Conservation (phyloP, 2,329 filamentous ascomycete species). For the Rutstroemia sydowiana region DNA sequence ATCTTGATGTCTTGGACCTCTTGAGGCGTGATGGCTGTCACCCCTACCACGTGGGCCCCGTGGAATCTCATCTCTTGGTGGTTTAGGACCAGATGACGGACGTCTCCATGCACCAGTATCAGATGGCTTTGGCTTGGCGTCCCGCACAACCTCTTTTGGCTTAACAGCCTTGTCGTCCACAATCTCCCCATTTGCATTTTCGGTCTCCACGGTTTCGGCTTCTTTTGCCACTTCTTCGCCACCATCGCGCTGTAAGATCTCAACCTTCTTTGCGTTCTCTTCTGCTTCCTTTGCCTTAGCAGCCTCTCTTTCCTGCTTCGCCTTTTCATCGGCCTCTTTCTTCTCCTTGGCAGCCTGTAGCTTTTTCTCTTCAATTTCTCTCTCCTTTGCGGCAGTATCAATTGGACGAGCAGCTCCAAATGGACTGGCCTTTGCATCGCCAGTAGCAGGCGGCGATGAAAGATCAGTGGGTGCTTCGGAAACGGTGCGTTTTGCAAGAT, state of each 20-base stretch:
- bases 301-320: slow-evolving; percentile 56
- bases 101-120: slow-evolving; percentile 57
- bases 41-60: slow-evolving; percentile 37
- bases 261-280: slow-evolving; percentile 31
- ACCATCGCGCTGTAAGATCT: slow-evolving; percentile 25
- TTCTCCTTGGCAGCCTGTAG: slow-evolving; percentile 68
- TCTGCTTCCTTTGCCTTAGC: slow-evolving; percentile 31
- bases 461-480: slow-evolving; percentile 55
- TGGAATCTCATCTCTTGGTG: slow-evolving; percentile 34
- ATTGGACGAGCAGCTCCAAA: slow-evolving; percentile 93
- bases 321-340: slow-evolving; percentile 57
- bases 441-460: slow-evolving; percentile 40
- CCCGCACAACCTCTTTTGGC: slow-evolving; percentile 38
- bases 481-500: slow-evolving; percentile 86
- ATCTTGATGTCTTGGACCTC: slow-evolving; percentile 25
- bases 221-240: slow-evolving; percentile 29
- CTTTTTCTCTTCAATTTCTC: slow-evolving; percentile 83
- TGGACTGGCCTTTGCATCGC: slow-evolving; percentile 80
- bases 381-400: slow-evolving; percentile 83
- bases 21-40: slow-evolving; percentile 26
- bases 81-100: slow-evolving; percentile 36
- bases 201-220: slow-evolving; percentile 29
- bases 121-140: slow-evolving; percentile 46
- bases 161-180: slow-evolving; percentile 43
- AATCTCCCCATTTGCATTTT: slow-evolving; percentile 31